Base-by-base conservation (phyloP, 1,284 basidiomycete genomes). In the Malassezia arunalokei region DNA sequence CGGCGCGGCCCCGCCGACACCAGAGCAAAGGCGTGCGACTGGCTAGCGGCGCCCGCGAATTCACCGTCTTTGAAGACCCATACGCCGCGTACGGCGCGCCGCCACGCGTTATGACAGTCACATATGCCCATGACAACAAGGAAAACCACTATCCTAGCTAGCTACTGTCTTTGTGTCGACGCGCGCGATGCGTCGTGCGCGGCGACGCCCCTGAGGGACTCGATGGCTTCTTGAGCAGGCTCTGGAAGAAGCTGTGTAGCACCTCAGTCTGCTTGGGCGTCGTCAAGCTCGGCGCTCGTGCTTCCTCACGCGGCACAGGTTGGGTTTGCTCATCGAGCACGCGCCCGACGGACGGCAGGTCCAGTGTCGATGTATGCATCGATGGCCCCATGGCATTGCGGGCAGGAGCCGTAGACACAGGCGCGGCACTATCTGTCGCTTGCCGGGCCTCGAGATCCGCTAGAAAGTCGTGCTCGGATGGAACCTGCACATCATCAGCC, bases 201-300 rank as follows among this genome's bases (percentile, higher is more conserved):
- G 49, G 49, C 31, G 43, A 20, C 8, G 49, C 33, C n/a, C 48
- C 42, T 0, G 49, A 2, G 33, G 33, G 40, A 11, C 33, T 43
- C 5, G 37, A 28, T 11, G 53, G 53, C 44, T 55, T 55, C 32
- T 55, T 55, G 31, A 55, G 38, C 15, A 55, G 43, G 47, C 60
- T 62, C 54, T 69, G 65, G 65, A 69, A 69, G 51, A 69, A 69
- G 43, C 58, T 65, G 40, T 69, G 67, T 30, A 69, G 54, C 8
- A 67, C 67, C 43, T 69, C 67, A 27, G 49, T 59, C 56, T 69
- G 67, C 39, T 61, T 64, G 0, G 62, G 65, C 31, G 32, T 61
- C 38, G 56, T 50, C 9, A 37, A 31, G 24, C 46, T 49, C 20
- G 51, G 40, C 45, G 51, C 39, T 6, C 33, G 33, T 35, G 38